Percentiles rank a stretch among this genome's conserved stretches.
These are phyloP conservation scores for Penium margaritaceum DNA, from an alignment of 139 green algal species.

Conservation along the genomic window DNA sequence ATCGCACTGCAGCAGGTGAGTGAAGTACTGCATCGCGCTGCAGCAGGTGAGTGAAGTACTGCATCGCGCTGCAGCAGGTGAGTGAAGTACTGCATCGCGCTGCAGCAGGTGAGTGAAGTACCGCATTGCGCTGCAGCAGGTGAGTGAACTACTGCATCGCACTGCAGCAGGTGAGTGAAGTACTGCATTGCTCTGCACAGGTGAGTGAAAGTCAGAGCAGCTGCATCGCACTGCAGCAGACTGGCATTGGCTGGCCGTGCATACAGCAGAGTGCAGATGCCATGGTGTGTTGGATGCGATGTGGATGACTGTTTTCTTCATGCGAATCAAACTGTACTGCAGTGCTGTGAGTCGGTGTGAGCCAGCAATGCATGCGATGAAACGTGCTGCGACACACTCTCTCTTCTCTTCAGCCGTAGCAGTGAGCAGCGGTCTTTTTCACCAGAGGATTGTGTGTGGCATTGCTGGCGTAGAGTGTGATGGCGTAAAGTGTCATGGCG, in stretches of 20 bases:
- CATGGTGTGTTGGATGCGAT: neutral
- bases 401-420: neutral
- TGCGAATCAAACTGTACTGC: too few species aligned
- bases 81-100: neutral
- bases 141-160: neutral
- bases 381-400: too few species aligned
- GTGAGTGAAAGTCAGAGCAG: neutral
- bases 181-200: neutral
- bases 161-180: constrained; percentile 7
- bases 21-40: neutral
- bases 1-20: constrained; percentile 19
- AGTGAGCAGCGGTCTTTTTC: too few species aligned
- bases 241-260: neutral
- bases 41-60: neutral
- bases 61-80: neutral
- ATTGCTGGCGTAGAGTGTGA: too few species aligned
- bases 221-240: neutral
- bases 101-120: neutral
- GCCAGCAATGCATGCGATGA: too few species aligned
- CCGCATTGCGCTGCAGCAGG: neutral
- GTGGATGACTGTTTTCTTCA: neutral
- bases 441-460: too few species aligned
- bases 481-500: too few species aligned
- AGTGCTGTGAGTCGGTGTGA: too few species aligned
- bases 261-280: neutral